Base-by-base conservation (phyloP, 108 stramenopile species). In the Licmophora abbreviata region DNA sequence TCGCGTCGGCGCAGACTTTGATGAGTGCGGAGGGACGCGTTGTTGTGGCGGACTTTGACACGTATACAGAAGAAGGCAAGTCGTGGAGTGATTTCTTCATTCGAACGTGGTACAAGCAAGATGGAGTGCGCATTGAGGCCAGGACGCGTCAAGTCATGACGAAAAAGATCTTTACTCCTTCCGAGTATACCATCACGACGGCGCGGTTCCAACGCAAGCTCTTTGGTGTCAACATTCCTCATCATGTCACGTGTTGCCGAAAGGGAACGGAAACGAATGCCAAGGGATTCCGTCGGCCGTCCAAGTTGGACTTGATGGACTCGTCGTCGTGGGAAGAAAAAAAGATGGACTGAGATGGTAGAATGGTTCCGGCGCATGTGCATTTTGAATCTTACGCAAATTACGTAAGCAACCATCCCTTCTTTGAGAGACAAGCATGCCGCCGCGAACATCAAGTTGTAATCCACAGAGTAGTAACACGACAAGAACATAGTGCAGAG, bases 51-150 rank as follows among this genome's bases (percentile, higher is more conserved):
- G 74, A 76, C 38, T 76, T 76, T 48, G 74, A 76, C 41, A 76
- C 74, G 12, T 76, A 69, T 63, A 76, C 68, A 10, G 59, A 65
- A 28, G 24, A 43, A 20, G 74, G 74, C 20, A 69, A 61, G 6
- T 54, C 64, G 2, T 20, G 58, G 27, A 76, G 69, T 52, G 74
- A 76, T 41, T 61, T 57, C 31, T 40, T 66, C 29, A 69, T 76
- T 45, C 63, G 52, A 49, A 69, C 68, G 22, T 76, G 74, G 74
- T 76, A 76, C 57, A 51, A 45, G 30, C 74, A 76, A 59, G 74
- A 76, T 34, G 69, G 74, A 28, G 74, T 76, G 18, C 68, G 74
- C 29, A 76, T 76, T 36, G 69, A 76, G 45, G 68, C 74, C 44
- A 63, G 54, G 52, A 60, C 64, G 22, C 63, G 74, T 21, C 43